Evolutionary conservation across 768 basidiomycete genomes (phyloP), one percentile per base, ranked within the genome.

Genomic region (Phylloporus sp.): DNA sequence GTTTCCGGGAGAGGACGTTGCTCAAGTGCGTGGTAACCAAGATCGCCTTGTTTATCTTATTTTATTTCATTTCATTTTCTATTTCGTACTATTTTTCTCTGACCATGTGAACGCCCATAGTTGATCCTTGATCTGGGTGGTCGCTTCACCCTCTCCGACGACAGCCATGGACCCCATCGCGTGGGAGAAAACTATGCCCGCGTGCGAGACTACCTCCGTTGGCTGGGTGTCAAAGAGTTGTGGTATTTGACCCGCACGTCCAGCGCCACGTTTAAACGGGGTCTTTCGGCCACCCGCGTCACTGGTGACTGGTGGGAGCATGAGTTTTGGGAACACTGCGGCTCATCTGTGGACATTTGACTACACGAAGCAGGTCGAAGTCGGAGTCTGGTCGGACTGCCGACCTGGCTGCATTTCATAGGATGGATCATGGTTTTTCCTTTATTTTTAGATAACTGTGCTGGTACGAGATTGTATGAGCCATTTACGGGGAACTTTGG

Each of bases 121-220:
- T 62, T 87, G 22, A 88, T 97, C 50, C 58, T 81, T n/a, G 64
- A 75, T 38, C 68, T 76, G 43, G 80, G 78, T 10, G 97, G 95
- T 3, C 80, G 82, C 22, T 81, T 97, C 56, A 80, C 86, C 18
- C 76, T 99, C 24, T 98, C 95, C 6, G 97, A 98, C 65, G 97
- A 98, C 71, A 95, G 94, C 47, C 97, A 99, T 62, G 93, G 91
- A 1, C 88, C 92, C 2, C 81, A 83, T 27, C 82, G 83, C 9
- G 93, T 98, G 48, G 94, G 93, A 0, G 74, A 92, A 52, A 92
- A 97, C 68, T 99, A 97, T 60, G 62, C 72, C 49, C 75, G 78
- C 18, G 68, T 88, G 55, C 74, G 73, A 42, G 73, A 76, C 11
- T 98, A 97, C 68, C 72, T 93, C 26, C 70, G 73, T 41, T 71